These are phyloP conservation scores for Sarocladium brachiariae DNA, from an alignment of 2,329 filamentous ascomycete genomes.

Conservation along the genomic window DNA sequence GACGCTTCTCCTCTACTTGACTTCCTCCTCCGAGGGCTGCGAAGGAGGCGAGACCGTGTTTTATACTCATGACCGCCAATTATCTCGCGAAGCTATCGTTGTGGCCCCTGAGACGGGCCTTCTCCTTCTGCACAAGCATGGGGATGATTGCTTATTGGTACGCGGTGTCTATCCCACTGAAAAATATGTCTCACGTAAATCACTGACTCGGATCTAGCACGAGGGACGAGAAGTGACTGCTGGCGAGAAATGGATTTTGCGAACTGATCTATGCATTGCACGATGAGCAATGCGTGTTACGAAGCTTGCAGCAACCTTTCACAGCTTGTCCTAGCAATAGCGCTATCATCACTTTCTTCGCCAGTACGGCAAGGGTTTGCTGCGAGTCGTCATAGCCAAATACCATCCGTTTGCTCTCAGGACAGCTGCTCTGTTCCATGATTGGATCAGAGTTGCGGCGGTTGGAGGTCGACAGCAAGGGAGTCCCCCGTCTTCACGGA, in stretches of 20 bases:
- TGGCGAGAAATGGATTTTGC: constrained; percentile 87
- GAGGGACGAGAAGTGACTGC: constrained; percentile 72
- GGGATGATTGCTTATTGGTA: constrained; percentile 76
- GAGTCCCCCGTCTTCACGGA: not conserved
- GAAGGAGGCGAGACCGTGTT: constrained; percentile 87
- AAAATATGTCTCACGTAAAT: constrained; percentile 33
- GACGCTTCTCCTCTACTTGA: constrained; percentile 85
- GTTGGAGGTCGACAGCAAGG: not conserved
- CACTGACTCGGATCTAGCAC: constrained; percentile 42
- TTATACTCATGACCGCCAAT: constrained; percentile 61
- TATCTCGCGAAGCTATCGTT: constrained; percentile 57
- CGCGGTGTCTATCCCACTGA: constrained; percentile 20
- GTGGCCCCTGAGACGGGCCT: constrained; percentile 77
- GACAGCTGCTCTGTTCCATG: too few relatives aligned
- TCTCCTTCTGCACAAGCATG: constrained; percentile 81
- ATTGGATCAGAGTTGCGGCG: too few relatives aligned
- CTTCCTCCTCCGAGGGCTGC: constrained; percentile 66
- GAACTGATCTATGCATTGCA: constrained; percentile 71
- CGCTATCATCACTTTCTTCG: too few relatives aligned
- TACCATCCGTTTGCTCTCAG: too few relatives aligned
- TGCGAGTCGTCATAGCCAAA: too few relatives aligned
- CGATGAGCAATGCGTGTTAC: constrained; percentile 26
- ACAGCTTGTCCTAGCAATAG: not conserved
- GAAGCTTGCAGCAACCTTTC: not conserved
- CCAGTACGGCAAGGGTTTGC: too few relatives aligned